Base-by-base conservation (phyloP, 78 protist genomes). In the Guillardia theta region DNA sequence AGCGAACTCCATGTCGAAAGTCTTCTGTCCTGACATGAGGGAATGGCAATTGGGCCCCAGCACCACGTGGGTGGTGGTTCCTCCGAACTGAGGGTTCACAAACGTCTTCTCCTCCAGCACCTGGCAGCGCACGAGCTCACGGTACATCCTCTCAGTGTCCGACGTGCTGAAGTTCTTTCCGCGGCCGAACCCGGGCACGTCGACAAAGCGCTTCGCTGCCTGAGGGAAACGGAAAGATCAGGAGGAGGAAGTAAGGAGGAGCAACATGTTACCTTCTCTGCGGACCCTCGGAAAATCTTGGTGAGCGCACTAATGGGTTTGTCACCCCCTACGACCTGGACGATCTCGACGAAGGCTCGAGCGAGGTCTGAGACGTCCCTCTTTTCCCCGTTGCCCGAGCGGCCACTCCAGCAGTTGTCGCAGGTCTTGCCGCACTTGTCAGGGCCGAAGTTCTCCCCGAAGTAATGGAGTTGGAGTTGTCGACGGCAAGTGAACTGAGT, bases 221-320 rank as follows among this genome's bases (percentile, higher is more conserved):
- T n/a, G n/a, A n/a, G n/a, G n/a, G n/a, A n/a, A n/a, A 54, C 19
- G n/a, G n/a, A 54, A 54, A 19, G 64, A 54, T 54, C 19, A 19
- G 33, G 64, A 54, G 33, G 33, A 54, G 64, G 64, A 54, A 22
- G 33, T 54, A 22, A 19, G 33, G 64, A 22, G 33, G 64, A 15
- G n/a, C n/a, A n/a, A n/a, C n/a, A n/a, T n/a, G n/a, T n/a, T n/a
- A n/a, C n/a, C 50, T 44, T 19, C 45, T 19, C 90, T 33, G 21
- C n/a, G 5, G 90, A 80, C 53, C 90, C 90, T 9, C 90, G 90
- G 90, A 80, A 80, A 48, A 80, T n/a, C 22, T 80, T 44, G 1
- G 33, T 80, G 37, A 44, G 36, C 12, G 18, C 48, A 37, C 39
- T n/a, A 27, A 76, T n/a, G 48, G 87, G 36, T 44, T 76, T 76